Percentiles rank a stretch among this genome's conserved stretches.
phyloP scores from a whole-genome alignment of 345 rosid species.

The Draba incana region DNA sequence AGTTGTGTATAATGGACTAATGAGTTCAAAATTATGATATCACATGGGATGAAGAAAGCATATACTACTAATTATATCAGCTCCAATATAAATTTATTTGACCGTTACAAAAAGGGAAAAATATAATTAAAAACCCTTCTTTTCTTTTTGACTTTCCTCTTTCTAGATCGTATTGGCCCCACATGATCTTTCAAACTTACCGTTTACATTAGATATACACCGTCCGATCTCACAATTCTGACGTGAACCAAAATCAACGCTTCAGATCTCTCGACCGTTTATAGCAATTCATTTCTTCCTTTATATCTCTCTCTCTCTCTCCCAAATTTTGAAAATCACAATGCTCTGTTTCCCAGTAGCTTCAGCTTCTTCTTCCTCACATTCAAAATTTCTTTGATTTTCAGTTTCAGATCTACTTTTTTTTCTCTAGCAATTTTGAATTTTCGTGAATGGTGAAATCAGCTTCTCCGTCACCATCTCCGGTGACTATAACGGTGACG shows the following conservation, averaged over 20 bases:
- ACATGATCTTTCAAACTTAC: conserved; percentile 40
- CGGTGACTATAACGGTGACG: conserved; percentile 72
- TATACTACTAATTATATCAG: conserved; percentile 14
- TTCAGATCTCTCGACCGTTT: conserved; percentile 59
- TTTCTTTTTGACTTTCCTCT: conserved; percentile 37
- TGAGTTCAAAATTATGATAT: conserved; percentile 41
- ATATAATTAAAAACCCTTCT: not conserved
- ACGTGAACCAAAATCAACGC: conserved; percentile 38
- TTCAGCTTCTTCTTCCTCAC: conserved; percentile 29
- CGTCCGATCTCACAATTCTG: conserved; percentile 44
- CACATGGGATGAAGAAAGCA: conserved; percentile 30
- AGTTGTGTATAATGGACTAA: conserved; percentile 18
- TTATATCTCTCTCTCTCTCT: conserved; percentile 29
- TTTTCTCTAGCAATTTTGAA: not conserved
- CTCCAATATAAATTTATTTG: conserved; percentile 40
- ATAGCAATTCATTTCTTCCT: conserved; percentile 19
- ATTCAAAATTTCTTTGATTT: conserved; percentile 28
- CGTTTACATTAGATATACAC: conserved; percentile 42
- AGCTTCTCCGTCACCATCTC: conserved; percentile 60
- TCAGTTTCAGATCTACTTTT: conserved; percentile 13
- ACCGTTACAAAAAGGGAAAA: conserved; percentile 38
- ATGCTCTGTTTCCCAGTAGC: conserved; percentile 38
- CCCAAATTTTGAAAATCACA: conserved; percentile 22
- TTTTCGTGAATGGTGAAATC: conserved; percentile 52
- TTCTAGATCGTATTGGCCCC: conserved; percentile 21